Base-by-base conservation (phyloP, 2,329 filamentous ascomycete genomes). In the Talaromyces amestolkiae region DNA sequence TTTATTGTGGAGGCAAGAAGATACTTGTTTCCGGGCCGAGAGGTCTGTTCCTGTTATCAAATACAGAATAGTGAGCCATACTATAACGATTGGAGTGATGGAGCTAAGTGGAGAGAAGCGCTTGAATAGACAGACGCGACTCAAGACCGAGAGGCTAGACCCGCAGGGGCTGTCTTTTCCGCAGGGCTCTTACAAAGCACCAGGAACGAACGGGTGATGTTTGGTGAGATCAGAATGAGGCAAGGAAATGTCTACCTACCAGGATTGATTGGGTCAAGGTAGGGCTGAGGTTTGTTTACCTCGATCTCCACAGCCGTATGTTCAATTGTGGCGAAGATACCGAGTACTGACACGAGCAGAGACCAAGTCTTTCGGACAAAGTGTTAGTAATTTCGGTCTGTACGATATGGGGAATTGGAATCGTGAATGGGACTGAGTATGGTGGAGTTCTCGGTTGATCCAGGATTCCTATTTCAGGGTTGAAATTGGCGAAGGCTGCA, bases 1-100 rank as follows among this genome's bases (percentile, higher is more conserved):
- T 24, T 37, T 41, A 63, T 37, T 58, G 61, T 58, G 61, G 61
- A 63, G 37, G 61, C 51, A 31, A 56, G 8, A 47, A 56, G 8
- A 47, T 56, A 58, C 27, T 49, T 43, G 24, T 19, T n/a, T 31
- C 22, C n/a, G 39, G 22, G 15, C 8, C 56, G 22, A 58, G 56
- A 58, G 8, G 19, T 41, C 2, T 58, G 39, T 45, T 59, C 37
- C 27, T 59, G 56, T 45, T 45, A 13, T 59, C 17, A 37, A 35
- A 35, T 31, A n/a, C n/a, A 54, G n/a, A 56, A 33, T 8, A 10
- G 19, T 56, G 31, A 56, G 51, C 31, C 51, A 22, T 22, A 56
- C 2, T 37, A 33, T 33, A 53, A 58, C 37, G 35, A 59, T 27
- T 24, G 3, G 43, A 51, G 31, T 24, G 37, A 59, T n/a, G 35